phyloP scores from a whole-genome alignment of 2,329 filamentous ascomycete genomes.

The Exophiala sp. region DNA sequence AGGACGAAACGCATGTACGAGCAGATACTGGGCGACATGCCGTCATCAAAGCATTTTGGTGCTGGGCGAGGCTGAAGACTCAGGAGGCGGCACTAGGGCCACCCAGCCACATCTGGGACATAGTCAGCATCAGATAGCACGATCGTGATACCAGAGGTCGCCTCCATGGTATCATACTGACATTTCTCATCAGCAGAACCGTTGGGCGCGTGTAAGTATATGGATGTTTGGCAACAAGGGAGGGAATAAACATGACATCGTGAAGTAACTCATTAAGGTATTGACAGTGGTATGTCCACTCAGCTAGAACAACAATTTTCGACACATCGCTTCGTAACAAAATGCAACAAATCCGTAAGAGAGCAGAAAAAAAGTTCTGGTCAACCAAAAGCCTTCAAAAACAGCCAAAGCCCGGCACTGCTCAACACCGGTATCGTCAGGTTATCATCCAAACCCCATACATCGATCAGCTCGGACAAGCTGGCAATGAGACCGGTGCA shows the following conservation, averaged over 20 bases:
- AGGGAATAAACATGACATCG: no score
- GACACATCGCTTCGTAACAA: background rate
- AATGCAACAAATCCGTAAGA: background rate
- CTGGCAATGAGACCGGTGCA: slow-evolving; percentile 87
- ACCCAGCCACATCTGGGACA: no score
- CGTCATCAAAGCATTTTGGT: background rate
- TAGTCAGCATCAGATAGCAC: no score
- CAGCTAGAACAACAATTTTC: background rate
- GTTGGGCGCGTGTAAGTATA: no score
- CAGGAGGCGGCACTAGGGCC: background rate
- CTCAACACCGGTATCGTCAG: slow-evolving; percentile 92
- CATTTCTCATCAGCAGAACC: no score
- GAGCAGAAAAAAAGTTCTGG: background rate
- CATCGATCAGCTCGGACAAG: slow-evolving; percentile 81
- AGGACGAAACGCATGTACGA: background rate
- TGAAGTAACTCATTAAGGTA: background rate
- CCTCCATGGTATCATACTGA: no score
- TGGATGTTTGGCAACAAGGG: no score
- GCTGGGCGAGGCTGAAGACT: background rate
- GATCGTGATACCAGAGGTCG: no score
- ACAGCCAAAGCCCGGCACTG: slow-evolving; percentile 83
- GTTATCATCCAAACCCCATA: slow-evolving; percentile 96
- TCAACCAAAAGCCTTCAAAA: slow-evolving; percentile 76
- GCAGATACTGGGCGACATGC: background rate
- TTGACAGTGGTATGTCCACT: background rate